phyloP scores from a whole-genome alignment of 2,329 filamentous ascomycete genomes.

The Westerdykella sp. region DNA sequence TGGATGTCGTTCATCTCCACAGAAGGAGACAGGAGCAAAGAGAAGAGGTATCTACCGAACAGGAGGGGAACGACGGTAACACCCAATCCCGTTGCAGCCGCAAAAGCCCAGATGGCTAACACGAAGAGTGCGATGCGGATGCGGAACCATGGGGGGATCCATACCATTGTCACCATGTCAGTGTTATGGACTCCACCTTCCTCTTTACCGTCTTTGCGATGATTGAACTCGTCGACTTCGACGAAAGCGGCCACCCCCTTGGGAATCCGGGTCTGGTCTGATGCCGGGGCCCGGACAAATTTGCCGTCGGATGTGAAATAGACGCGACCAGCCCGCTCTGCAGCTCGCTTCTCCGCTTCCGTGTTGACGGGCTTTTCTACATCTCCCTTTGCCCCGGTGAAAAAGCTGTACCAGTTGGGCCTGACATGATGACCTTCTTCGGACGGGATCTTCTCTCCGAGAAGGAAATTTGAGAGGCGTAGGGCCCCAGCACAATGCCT shows the following conservation, averaged over 20 bases:
- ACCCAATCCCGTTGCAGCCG: constrained; percentile 76
- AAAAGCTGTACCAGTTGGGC: constrained; percentile 54
- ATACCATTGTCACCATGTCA: constrained; percentile 49
- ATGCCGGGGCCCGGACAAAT: constrained; percentile 88
- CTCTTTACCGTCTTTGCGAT: constrained; percentile 55
- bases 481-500: constrained; percentile 72
- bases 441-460: constrained; percentile 71
- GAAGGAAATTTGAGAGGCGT: constrained; percentile 85
- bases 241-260: constrained; percentile 79
- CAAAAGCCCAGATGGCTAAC: constrained; percentile 86
- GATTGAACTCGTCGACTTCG: constrained; percentile 62
- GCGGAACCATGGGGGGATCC: constrained; percentile 79
- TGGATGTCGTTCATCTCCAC: constrained; percentile 85
- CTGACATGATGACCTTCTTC: constrained; percentile 69
- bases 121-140: constrained; percentile 79
- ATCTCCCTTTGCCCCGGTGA: constrained; percentile 43
- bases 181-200: constrained; percentile 35
- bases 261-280: constrained; percentile 89
- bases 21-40: constrained; percentile 59
- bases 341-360: constrained; percentile 34
- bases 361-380: constrained; percentile 32
- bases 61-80: constrained; percentile 82
- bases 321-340: constrained; percentile 23
- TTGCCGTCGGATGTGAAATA: constrained; percentile 64
- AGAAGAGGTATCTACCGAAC: constrained; percentile 74